These are phyloP conservation scores for Lodderomyces elongisporus DNA, from an alignment of 1,139 yeast species.

Conservation along the genomic window DNA sequence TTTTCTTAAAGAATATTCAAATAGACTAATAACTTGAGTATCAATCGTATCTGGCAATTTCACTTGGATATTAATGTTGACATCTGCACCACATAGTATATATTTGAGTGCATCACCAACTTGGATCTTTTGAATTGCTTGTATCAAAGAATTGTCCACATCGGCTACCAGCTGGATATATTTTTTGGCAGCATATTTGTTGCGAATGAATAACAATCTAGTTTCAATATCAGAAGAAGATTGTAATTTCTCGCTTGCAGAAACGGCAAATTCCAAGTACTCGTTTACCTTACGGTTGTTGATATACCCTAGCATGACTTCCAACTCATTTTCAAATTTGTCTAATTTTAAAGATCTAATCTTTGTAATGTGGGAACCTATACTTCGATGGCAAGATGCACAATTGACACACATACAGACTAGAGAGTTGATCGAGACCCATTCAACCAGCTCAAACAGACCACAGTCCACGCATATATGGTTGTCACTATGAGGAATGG, in stretches of 20 bases:
- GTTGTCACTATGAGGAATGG: conserved; percentile 52
- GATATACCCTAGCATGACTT: conserved; percentile 34
- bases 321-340: conserved; percentile 40
- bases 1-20: conserved; percentile 59
- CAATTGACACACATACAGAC: conserved; percentile 79
- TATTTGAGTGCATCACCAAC: conserved; percentile 41
- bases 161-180: conserved; percentile 27
- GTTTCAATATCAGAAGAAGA: conserved; percentile 30
- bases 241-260: conserved; percentile 12
- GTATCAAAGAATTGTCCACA: conserved; percentile 26
- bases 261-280: conserved; percentile 30
- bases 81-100: conserved; percentile 48
- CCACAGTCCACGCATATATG: conserved; percentile 77
- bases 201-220: conserved; percentile 40
- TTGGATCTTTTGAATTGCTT: conserved; percentile 49
- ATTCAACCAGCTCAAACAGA: conserved; percentile 60
- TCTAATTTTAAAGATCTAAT: conserved; percentile 49
- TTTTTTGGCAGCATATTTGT: conserved; percentile 44
- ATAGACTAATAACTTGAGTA: conserved; percentile 34
- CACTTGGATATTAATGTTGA: conserved; percentile 34
- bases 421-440: conserved; percentile 78
- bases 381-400: conserved; percentile 53
- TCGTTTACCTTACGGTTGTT: conserved; percentile 37
- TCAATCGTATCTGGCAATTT: conserved; percentile 11
- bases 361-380: conserved; percentile 50